Percentiles rank a stretch among this genome's conserved stretches.
These are phyloP conservation scores for Cutaneotrichosporon sp. DNA, from an alignment of 1,284 basidiomycete species.

Conservation along the genomic window DNA sequence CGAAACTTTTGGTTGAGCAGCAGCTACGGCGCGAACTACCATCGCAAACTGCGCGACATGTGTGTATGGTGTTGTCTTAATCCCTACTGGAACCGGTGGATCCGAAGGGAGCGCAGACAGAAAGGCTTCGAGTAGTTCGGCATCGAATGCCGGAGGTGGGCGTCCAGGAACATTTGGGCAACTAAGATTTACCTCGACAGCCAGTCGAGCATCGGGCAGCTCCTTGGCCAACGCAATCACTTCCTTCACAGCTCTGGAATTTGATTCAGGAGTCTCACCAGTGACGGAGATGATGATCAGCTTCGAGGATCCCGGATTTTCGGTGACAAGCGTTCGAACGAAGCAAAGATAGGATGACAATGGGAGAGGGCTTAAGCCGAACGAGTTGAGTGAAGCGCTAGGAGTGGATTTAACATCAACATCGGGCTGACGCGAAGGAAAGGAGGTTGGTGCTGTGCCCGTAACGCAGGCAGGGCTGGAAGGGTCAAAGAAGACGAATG, in stretches of 20 bases:
- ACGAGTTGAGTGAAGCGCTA: conserved; percentile 13
- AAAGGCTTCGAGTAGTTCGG: conserved; percentile 11
- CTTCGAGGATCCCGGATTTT: conserved; percentile 4
- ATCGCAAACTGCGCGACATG: conserved; percentile 15
- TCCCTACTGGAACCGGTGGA: conserved; percentile 11
- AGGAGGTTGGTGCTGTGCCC: neutral
- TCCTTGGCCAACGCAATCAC: conserved; percentile 1
- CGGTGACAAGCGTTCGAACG: neutral
- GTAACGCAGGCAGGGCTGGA: neutral
- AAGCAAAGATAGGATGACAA: conserved; percentile 9
- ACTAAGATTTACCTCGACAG: conserved; percentile 18
- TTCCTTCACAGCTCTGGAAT: conserved; percentile 6
- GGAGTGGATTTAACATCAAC: no score
- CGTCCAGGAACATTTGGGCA: conserved; percentile 19
- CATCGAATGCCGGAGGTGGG: conserved; percentile 19
- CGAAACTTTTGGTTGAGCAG: neutral
- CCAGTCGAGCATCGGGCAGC: conserved; percentile 2
- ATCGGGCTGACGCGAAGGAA: conserved; percentile 2
- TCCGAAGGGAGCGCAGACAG: conserved; percentile 9
- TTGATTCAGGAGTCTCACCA: conserved; percentile 12
- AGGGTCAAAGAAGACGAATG: conserved; percentile 18
- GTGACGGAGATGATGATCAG: conserved; percentile 15
- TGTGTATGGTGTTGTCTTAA: conserved; percentile 19
- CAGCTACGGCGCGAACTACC: conserved; percentile 11
- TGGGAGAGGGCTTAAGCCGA: conserved; percentile 12